Conservation (phyloP, 1,139 yeast genomes). For the Protomyces gravidus region DNA sequence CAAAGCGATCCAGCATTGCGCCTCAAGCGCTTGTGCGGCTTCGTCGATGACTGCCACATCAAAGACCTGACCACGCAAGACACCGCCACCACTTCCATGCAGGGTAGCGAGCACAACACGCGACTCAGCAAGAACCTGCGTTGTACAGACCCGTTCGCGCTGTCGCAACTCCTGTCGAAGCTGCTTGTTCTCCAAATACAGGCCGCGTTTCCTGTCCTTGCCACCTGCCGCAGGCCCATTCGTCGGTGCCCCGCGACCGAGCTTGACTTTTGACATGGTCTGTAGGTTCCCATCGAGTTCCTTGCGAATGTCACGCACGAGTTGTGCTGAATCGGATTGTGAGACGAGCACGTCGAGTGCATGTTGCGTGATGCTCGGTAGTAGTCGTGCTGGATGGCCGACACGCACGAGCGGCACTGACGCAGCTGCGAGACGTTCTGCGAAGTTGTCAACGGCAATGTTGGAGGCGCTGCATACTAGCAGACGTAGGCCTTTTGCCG, state of each 20-base stretch:
- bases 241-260: conserved; percentile 42
- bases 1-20: conserved; percentile 97
- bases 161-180: conserved; percentile 63
- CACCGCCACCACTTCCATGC: conserved; percentile 60
- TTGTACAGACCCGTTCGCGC: conserved; percentile 62
- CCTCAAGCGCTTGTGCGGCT: conserved; percentile 89
- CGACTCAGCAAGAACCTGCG: conserved; percentile 56
- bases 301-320: conserved; percentile 61
- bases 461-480: conserved; percentile 94
- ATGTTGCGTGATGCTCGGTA: conserved; percentile 60
- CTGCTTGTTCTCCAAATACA: conserved; percentile 65
- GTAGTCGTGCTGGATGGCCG: conserved; percentile 88
- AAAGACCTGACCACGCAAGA: conserved; percentile 48
- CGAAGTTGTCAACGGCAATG: conserved; percentile 80
- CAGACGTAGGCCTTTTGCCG: conserved; percentile 59
- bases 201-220: conserved; percentile 52
- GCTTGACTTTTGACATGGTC: conserved; percentile 60
- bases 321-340: conserved; percentile 56
- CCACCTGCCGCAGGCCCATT: conserved; percentile 6
- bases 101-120: conserved; percentile 74
- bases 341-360: conserved; percentile 72
- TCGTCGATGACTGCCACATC: conserved; percentile 89
- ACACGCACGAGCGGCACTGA: conserved; percentile 61
- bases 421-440: conserved; percentile 62
- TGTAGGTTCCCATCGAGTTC: conserved; percentile 64